Percentiles rank a stretch among this genome's conserved stretches.
These are phyloP conservation scores for Ploettnerulaceae sp. DNA, from an alignment of 2,329 filamentous ascomycete species.

Conservation along the genomic window DNA sequence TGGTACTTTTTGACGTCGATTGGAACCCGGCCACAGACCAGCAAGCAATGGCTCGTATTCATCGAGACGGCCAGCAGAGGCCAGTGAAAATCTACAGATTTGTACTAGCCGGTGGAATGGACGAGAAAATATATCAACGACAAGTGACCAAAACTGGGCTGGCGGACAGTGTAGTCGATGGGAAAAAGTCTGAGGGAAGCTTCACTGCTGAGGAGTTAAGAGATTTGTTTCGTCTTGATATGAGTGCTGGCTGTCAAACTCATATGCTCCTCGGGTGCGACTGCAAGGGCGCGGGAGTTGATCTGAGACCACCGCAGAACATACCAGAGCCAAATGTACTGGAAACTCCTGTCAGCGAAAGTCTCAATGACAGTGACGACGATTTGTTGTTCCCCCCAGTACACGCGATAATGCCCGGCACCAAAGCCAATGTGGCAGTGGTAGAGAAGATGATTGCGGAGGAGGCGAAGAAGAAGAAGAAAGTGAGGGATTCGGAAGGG, in stretches of 20 bases:
- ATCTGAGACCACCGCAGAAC: conserved; percentile 14
- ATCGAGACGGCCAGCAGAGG: conserved; percentile 65
- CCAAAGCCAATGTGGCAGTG: conserved; percentile 42
- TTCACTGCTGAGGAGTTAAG: conserved; percentile 63
- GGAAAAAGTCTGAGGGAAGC: conserved; percentile 53
- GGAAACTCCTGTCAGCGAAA: conserved; percentile 6
- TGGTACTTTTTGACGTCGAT: conserved; percentile 68
- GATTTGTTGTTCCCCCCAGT: conserved; percentile 25
- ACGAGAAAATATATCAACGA: conserved; percentile 71
- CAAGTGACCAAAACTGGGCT: conserved; percentile 67
- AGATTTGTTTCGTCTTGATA: conserved; percentile 63
- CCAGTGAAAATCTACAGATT: conserved; percentile 66
- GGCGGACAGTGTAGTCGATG: conserved; percentile 66
- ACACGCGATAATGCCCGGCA: conserved; percentile 35
- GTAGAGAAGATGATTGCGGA: conserved; percentile 40
- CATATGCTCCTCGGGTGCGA: conserved; percentile 61
- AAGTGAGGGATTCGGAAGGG: conserved; percentile 29
- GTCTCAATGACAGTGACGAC: conserved; percentile 31
- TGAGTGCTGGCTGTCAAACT: conserved; percentile 57
- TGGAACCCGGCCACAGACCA: conserved; percentile 72
- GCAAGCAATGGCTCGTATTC: conserved; percentile 71
- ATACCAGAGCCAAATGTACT: conserved; percentile 13
- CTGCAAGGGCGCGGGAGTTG: conserved; percentile 51
- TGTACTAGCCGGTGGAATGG: conserved; percentile 61
- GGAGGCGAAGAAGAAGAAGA: conserved; percentile 28